Base-by-base conservation (phyloP, 345 rosid genomes). In the Eucalyptus cloeziana region DNA sequence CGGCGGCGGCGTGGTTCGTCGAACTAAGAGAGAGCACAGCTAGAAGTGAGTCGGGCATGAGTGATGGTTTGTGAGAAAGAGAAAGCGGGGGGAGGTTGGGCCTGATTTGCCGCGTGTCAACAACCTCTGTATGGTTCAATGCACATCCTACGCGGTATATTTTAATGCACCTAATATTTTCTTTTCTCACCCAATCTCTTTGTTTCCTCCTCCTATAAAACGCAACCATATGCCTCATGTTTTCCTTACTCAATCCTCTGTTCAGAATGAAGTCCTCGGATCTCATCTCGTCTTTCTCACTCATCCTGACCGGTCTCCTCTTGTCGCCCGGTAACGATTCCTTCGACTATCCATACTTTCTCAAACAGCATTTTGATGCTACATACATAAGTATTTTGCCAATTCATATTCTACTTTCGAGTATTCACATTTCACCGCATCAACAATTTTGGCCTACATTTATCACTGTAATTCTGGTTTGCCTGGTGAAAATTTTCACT, bases 291-390 rank as follows among this genome's bases (percentile, higher is more conserved):
- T 83, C 50, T 76, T 14, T 89, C n/a, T 44, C 87, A n/a, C 50
- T 88, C 85, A 51, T 86, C 85, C 60, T 91, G 51, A 37, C 79
- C 31, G 49, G 81, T 62, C 86, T 71, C 71, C 88, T 58, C 21
- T 45, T 87, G 81, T 76, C 87, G 5, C 88, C 90, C 37, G 92
- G 94, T 91, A 89, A 87, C 83, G 45, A 71, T 71, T 37, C 45
- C 45, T 71, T 71, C 83, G 83, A 21, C 81, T n/a, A n/a, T n/a
- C n/a, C n/a, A n/a, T n/a, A n/a, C n/a, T n/a, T n/a, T n/a, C n/a
- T 71, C 27, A 45, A 37, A 37, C 81, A 2, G 81, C 44, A 17
- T 71, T 37, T 37, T 71, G 25, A 71, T 71, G 81, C 81, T 71
- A 19, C 81, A 5, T 8, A 16, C 45, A 71, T 19, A 71, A 71